Base-by-base conservation (phyloP, 345 rosid species). In the Iberis pinnata region DNA sequence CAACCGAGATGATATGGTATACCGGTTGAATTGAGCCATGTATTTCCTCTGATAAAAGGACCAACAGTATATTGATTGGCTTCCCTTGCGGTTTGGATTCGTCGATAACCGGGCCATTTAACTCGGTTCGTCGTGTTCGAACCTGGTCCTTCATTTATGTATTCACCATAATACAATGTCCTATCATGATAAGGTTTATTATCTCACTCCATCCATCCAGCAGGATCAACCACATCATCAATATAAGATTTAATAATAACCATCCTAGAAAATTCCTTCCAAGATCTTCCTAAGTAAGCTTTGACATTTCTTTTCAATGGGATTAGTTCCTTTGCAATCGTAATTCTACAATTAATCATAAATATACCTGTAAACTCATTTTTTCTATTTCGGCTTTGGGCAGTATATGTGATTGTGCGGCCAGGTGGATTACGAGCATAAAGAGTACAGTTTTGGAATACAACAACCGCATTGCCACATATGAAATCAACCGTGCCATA, bases 401-500 rank as follows among this genome's bases (percentile, higher is more conserved):
- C 97, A 0, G 93, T 89, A 73, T 75, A 74, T 16, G 70, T 16
- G 66, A 83, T 83, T 15, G 58, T 74, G 43, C 86, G 93, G 25
- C 68, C 41, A 3, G 56, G 59, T 1, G 93, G 97, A 49, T 75
- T 76, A n/a, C 92, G 85, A 8, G 92, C 95, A 8, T 79, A 89
- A 4, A 85, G 47, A 58, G 63, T 81, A 77, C 92, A 81, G 20
- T 67, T 70, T 12, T 89, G 95, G 64, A 85, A 64, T 8, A 85
- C 85, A 7, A 85, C 18, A n/a, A n/a, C n/a, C n/a, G n/a, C n/a
- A n/a, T n/a, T n/a, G n/a, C n/a, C n/a, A n/a, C n/a, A n/a, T n/a
- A 89, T 57, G 73, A 83, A 83, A 54, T 89, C 97, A 0, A 89
- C 7, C 0, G 97, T 89, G 29, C 95, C 97, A 18, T 78, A 89